phyloP scores from a whole-genome alignment of 768 basidiomycete genomes.

The Termitomyces titanicus region DNA sequence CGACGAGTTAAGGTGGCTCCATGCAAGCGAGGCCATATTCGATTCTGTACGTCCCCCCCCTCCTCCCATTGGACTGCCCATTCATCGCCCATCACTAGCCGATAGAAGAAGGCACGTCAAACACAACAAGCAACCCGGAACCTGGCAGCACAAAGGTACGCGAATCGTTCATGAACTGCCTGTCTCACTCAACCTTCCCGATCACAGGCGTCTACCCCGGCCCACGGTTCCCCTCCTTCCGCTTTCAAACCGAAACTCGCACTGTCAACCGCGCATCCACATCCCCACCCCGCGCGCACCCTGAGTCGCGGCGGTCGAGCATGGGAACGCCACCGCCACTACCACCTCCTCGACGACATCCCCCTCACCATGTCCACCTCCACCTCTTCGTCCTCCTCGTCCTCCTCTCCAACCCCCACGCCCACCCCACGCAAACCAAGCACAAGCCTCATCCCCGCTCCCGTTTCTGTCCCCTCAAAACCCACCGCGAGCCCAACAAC shows the following conservation, averaged over 20 bases:
- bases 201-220: background rate
- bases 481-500: background rate
- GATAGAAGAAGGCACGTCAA: background rate
- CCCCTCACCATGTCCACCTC: background rate
- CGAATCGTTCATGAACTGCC: background rate
- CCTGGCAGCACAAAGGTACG: background rate
- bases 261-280: background rate
- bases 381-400: background rate
- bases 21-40: conserved; percentile 29
- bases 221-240: conserved; percentile 1
- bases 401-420: background rate
- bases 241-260: background rate
- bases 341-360: background rate
- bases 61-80: background rate
- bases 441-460: conserved; percentile 8
- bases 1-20: conserved; percentile 49
- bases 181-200: background rate
- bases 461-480: background rate
- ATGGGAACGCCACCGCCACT: background rate
- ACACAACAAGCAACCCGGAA: background rate
- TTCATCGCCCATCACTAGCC: background rate
- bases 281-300: background rate
- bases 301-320: background rate
- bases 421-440: conserved; percentile 3
- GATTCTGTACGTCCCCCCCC: conserved; percentile 7